Evolutionary conservation across 1,284 basidiomycete species (phyloP).

Genomic region (Baeospora myosura): DNA sequence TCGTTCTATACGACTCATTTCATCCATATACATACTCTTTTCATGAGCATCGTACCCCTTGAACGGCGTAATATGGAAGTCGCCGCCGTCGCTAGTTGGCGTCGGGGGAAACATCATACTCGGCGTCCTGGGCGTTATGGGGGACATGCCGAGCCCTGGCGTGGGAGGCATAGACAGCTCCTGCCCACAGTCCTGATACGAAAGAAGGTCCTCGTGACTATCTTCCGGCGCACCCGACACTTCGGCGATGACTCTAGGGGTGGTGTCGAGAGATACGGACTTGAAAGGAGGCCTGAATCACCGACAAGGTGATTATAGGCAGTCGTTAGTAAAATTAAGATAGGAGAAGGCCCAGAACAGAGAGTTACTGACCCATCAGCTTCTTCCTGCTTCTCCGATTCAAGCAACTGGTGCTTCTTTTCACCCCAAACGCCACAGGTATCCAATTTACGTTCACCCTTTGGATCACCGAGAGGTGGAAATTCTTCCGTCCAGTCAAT

Average conservation of each 20-base stretch:
- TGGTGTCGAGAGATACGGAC: too few species aligned
- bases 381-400: conserved; percentile 8
- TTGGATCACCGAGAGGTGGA: conserved; percentile 28
- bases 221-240: neutral
- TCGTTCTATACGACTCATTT: conserved; percentile 20
- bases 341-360: neutral
- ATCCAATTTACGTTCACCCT: conserved; percentile 18
- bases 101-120: conserved; percentile 38
- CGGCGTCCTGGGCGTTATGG: conserved; percentile 43
- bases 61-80: conserved; percentile 23
- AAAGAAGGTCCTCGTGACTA: conserved; percentile 2
- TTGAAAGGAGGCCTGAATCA: conserved; percentile 1
- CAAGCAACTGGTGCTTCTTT: conserved; percentile 11
- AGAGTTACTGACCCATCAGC: conserved; percentile 9
- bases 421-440: conserved; percentile 21
- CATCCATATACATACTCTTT: conserved; percentile 13
- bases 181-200: conserved; percentile 20
- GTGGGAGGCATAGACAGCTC: conserved; percentile 37
- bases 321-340: neutral
- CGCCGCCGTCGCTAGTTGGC: conserved; percentile 30
- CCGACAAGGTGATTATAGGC: conserved; percentile 3
- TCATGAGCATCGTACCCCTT: conserved; percentile 19
- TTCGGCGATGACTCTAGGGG: neutral
- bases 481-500: conserved; percentile 35
- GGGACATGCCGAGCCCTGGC: conserved; percentile 39